phyloP scores from a whole-genome alignment of 2,329 filamentous ascomycete species.

The Cladophialophora exuberans region DNA sequence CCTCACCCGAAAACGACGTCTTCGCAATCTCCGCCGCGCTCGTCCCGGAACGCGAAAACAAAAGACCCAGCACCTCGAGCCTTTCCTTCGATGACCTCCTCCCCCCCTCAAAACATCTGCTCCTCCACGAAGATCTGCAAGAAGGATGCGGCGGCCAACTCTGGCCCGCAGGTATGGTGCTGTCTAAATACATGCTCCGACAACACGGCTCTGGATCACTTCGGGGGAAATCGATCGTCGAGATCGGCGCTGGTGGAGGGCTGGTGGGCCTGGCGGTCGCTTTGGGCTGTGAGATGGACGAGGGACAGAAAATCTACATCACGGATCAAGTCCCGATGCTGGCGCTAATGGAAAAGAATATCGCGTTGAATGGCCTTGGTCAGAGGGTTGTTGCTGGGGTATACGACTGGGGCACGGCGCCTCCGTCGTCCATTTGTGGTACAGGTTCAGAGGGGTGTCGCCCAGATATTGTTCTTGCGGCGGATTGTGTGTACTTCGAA shows the following conservation, averaged over 20 bases:
- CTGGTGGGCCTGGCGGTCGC: slow-evolving; percentile 72
- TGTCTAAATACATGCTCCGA: slow-evolving; percentile 79
- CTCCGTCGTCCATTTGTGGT: slow-evolving; percentile 31
- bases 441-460: slow-evolving; percentile 30
- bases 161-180: slow-evolving; percentile 90
- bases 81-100: slow-evolving; percentile 75
- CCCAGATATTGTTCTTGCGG: slow-evolving; percentile 86
- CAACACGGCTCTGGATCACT: slow-evolving; percentile 24
- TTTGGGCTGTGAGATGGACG: slow-evolving; percentile 56
- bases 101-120: slow-evolving; percentile 60
- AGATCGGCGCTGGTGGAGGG: slow-evolving; percentile 89
- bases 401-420: slow-evolving; percentile 72
- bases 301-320: slow-evolving; percentile 64
- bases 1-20: slow-evolving; percentile 37
- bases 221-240: slow-evolving; percentile 63
- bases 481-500: slow-evolving; percentile 97
- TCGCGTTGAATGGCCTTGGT: slow-evolving; percentile 74
- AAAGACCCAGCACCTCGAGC: slow-evolving; percentile 54
- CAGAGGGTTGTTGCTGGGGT: slow-evolving; percentile 67
- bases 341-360: slow-evolving; percentile 82
- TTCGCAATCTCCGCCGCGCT: slow-evolving; percentile 58
- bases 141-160: slow-evolving; percentile 90
- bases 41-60: slow-evolving; percentile 57
- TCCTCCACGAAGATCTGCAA: slow-evolving; percentile 81
- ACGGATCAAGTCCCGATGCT: slow-evolving; percentile 90